Conservation (phyloP, 225 moss, liverwort and hornwort genomes). For the Pleurozium schreberi region DNA sequence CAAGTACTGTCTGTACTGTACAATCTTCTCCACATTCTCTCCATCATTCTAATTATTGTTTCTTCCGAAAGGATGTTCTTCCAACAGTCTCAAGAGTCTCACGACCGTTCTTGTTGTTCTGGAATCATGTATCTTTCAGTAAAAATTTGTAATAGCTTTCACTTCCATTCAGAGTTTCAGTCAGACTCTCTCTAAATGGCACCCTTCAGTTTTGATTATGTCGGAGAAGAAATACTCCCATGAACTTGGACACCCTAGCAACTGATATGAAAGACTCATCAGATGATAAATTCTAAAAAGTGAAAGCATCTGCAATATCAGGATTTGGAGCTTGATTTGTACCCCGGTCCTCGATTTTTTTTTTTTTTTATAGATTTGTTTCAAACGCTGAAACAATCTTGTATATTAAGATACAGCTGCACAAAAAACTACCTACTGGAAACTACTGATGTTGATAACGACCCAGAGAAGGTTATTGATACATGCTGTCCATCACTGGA, state of each 20-base stretch:
- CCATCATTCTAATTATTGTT: background rate
- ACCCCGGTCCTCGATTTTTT: background rate
- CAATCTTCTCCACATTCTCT: background rate
- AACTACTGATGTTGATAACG: background rate
- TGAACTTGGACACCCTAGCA: background rate
- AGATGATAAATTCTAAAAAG: background rate
- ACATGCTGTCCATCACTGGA: background rate
- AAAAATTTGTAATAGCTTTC: background rate
- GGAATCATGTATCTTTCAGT: no score
- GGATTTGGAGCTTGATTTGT: background rate
- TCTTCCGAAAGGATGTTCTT: background rate
- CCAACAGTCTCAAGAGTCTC: background rate
- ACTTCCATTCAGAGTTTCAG: background rate
- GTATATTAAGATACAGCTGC: background rate
- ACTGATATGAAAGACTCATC: background rate
- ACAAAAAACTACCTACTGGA: background rate
- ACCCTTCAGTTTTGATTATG: background rate
- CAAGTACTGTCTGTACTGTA: background rate
- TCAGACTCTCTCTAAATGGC: background rate
- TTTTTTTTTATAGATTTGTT: background rate
- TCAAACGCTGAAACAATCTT: background rate
- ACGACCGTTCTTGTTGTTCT: background rate
- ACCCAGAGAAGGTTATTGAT: background rate
- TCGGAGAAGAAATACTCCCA: background rate
- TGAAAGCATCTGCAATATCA: background rate